Evolutionary conservation across 164 flowering plant species (phyloP).

Genomic region (Vitis cinerea): DNA sequence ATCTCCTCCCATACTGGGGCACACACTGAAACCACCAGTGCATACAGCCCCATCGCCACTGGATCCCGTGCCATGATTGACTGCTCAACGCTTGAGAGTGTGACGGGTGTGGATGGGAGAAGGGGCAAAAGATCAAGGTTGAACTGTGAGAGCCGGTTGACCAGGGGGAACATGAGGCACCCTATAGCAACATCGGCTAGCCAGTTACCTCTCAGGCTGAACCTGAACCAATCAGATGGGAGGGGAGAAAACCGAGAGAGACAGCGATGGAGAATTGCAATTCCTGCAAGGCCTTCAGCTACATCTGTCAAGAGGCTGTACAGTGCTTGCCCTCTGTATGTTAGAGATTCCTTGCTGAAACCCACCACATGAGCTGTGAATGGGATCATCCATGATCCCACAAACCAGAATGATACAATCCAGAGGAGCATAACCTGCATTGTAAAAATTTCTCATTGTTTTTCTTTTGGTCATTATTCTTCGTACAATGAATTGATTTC

Average conservation of each 20-base stretch:
- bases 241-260: conserved; percentile 78
- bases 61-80: conserved; percentile 93
- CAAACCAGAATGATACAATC: conserved; percentile 93
- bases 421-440: conserved; percentile 94
- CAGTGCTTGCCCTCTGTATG: conserved; percentile 91
- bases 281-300: conserved; percentile 94
- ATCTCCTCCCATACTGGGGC: conserved; percentile 99
- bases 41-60: conserved; percentile 91
- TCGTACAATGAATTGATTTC: too few species aligned
- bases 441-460: background rate
- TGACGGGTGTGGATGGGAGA: conserved; percentile 66
- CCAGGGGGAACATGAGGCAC: conserved; percentile 92
- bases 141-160: conserved; percentile 82
- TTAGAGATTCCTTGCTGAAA: conserved; percentile 71
- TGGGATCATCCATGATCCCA: conserved; percentile 95
- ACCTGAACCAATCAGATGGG: conserved; percentile 82
- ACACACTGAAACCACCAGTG: conserved; percentile 80
- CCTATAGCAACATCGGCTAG: conserved; percentile 76
- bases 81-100: conserved; percentile 87
- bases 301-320: conserved; percentile 92
- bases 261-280: conserved; percentile 82
- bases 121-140: conserved; percentile 79
- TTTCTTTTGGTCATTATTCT: background rate
- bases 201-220: conserved; percentile 82
- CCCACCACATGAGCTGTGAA: conserved; percentile 79